These are phyloP conservation scores for Dillenia suffruticosa DNA, from an alignment of 164 flowering plant genomes.

Conservation along the genomic window DNA sequence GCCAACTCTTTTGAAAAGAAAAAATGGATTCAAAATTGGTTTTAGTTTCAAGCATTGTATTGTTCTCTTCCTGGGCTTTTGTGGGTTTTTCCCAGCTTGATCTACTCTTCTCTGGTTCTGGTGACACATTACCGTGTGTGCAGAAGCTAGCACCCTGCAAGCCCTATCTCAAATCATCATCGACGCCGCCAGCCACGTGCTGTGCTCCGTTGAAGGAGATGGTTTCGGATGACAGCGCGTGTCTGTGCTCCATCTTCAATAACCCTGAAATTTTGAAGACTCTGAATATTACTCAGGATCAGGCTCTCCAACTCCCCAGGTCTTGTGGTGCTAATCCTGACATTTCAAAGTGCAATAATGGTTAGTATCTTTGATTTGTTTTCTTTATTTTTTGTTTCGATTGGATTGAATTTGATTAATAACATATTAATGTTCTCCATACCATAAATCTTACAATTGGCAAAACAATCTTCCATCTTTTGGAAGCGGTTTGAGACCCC, in stretches of 20 bases:
- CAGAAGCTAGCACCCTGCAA: constrained; percentile 37
- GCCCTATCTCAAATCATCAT: constrained; percentile 16
- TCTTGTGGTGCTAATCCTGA: constrained; percentile 33
- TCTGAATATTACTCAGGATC: constrained; percentile 23
- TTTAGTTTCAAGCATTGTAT: neutral
- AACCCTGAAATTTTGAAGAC: constrained; percentile 14
- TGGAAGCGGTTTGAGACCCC: no score
- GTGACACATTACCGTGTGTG: constrained; percentile 17
- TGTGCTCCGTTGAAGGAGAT: constrained; percentile 36
- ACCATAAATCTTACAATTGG: neutral
- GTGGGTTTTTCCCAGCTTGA: constrained; percentile 5
- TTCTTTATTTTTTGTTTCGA: neutral
- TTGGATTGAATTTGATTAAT: neutral
- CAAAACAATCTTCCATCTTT: no score
- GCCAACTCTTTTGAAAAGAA: no score
- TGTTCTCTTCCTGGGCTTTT: constrained; percentile 14
- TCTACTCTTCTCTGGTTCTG: neutral
- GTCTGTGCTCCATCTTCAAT: constrained; percentile 33
- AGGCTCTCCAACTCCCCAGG: constrained; percentile 28
- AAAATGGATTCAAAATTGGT: constrained; percentile 5
- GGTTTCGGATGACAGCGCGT: constrained; percentile 15
- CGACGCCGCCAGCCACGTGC: constrained; percentile 26
- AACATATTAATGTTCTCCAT: neutral
- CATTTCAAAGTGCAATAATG: constrained; percentile 21
- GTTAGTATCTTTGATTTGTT: neutral